These are phyloP conservation scores for Picea abies DNA, from an alignment of 83 land plant genomes.

Conservation along the genomic window DNA sequence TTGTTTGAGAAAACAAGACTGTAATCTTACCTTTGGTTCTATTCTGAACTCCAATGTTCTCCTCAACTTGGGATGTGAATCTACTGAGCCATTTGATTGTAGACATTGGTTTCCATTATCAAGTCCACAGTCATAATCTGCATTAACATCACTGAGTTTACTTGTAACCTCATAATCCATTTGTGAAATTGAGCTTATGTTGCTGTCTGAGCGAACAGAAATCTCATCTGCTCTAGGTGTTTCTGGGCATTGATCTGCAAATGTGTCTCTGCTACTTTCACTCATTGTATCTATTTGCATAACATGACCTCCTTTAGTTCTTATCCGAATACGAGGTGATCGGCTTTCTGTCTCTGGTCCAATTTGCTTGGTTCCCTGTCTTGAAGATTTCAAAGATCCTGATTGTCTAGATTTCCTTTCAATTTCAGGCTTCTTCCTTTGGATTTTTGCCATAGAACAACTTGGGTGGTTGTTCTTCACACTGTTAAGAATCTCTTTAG, in stretches of 20 bases:
- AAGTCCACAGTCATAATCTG: slow-evolving; percentile 13
- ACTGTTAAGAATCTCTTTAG: slow-evolving; percentile 30
- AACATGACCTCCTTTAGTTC: slow-evolving; percentile 4
- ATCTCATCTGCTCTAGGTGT: slow-evolving; percentile 36
- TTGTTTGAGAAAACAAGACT: not conserved
- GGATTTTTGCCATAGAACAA: slow-evolving; percentile 48
- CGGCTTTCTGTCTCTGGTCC: slow-evolving; percentile 20
- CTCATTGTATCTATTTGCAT: slow-evolving; percentile 31
- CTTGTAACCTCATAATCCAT: slow-evolving; percentile 42
- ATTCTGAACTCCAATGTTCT: slow-evolving; percentile 5
- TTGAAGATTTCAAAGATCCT: not conserved
- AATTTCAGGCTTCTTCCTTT: slow-evolving; percentile 49
- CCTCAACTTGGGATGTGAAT: slow-evolving; percentile 10
- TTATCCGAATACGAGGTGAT: slow-evolving; percentile 11
- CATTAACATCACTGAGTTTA: slow-evolving; percentile 6
- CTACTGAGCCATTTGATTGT: slow-evolving; percentile 6
- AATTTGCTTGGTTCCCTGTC: not conserved
- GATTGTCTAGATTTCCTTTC: slow-evolving; percentile 46
- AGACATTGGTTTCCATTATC: not conserved
- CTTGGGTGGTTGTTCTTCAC: slow-evolving; percentile 28
- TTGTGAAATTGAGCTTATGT: slow-evolving; percentile 29
- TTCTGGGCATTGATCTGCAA: slow-evolving; percentile 24
- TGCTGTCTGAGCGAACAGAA: slow-evolving; percentile 36
- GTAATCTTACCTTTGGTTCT: not conserved
- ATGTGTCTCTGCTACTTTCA: slow-evolving; percentile 39